Evolutionary conservation across 345 rosid species (phyloP).

Genomic region (Aquilaria malaccensis): DNA sequence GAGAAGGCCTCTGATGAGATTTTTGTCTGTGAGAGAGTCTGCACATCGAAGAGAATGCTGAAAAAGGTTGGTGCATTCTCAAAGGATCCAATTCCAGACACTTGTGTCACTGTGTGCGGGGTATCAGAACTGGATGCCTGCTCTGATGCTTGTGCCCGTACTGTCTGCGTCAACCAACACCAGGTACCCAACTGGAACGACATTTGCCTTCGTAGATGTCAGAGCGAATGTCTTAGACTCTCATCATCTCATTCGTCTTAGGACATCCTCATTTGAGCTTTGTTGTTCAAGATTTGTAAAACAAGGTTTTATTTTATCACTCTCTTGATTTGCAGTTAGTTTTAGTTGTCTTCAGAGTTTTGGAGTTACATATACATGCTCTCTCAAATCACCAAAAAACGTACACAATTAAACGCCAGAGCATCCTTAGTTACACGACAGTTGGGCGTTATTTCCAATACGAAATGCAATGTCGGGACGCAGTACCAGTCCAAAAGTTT

Average conservation of each 20-base stretch:
- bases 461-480: no score
- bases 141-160: constrained; percentile 82
- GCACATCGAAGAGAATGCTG: constrained; percentile 83
- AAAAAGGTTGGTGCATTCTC: constrained; percentile 81
- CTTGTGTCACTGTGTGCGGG: constrained; percentile 86
- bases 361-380: no score
- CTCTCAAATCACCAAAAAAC: no score
- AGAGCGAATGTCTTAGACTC: constrained; percentile 67
- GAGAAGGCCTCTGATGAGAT: constrained; percentile 79
- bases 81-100: constrained; percentile 68
- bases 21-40: constrained; percentile 86
- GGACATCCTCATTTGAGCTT: background rate
- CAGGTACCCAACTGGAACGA: constrained; percentile 92
- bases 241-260: constrained; percentile 29
- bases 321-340: no score
- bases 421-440: no score
- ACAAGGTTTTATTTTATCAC: no score
- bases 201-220: constrained; percentile 74
- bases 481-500: no score
- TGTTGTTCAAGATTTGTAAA: no score
- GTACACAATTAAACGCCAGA: no score
- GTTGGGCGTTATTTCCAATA: no score
- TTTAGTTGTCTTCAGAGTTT: no score
- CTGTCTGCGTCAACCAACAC: constrained; percentile 80
- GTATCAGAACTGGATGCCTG: constrained; percentile 90